Percentiles rank a stretch among this genome's conserved stretches.
Conservation (phyloP, 441 rosid species). For the Eutrema salsugineum region DNA sequence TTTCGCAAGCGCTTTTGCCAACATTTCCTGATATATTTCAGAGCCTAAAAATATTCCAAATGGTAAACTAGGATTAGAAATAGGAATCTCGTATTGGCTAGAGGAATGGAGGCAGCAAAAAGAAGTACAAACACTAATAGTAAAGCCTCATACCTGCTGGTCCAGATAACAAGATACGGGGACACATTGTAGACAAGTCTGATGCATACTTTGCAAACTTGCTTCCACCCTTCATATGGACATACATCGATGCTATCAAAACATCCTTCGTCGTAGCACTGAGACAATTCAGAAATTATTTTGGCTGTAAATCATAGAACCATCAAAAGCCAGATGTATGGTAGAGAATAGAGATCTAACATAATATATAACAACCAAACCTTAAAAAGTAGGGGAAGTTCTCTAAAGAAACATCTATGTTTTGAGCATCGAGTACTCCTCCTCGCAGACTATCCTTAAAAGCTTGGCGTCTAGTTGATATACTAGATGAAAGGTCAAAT, state of each 20-base stretch:
- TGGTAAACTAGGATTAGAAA: background rate
- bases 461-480: constrained; percentile 67
- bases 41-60: constrained; percentile 56
- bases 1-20: constrained; percentile 91
- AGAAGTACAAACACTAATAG: background rate
- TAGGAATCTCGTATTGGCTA: background rate
- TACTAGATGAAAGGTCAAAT: constrained; percentile 43
- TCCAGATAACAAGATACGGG: constrained; percentile 91
- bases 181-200: constrained; percentile 74
- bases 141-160: constrained; percentile 71
- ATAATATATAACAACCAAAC: constrained; percentile 35
- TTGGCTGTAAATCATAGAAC: constrained; percentile 5
- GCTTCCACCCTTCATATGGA: constrained; percentile 78
- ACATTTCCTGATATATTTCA: constrained; percentile 96
- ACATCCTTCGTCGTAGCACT: constrained; percentile 92
- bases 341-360: background rate
- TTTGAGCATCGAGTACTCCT: constrained; percentile 61
- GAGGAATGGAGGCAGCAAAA: background rate
- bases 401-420: constrained; percentile 77
- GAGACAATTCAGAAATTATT: constrained; percentile 30
- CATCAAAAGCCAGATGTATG: background rate
- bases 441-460: constrained; percentile 69
- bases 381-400: constrained; percentile 90
- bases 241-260: constrained; percentile 69
- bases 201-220: constrained; percentile 68